These are phyloP conservation scores for Avena insularis DNA, from an alignment of 176 grass and related monocot genomes.

Conservation along the genomic window DNA sequence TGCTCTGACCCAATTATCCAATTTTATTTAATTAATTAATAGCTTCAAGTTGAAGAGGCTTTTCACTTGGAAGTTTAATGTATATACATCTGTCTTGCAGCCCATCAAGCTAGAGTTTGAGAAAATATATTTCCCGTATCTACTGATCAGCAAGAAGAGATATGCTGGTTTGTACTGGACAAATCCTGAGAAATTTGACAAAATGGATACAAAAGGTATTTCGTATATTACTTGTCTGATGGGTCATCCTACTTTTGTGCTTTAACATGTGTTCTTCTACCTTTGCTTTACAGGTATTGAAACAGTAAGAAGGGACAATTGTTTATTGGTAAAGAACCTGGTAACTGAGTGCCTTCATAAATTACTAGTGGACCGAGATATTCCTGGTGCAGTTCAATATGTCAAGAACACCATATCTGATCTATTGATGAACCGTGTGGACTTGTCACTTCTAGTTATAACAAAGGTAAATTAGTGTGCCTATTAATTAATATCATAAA, in stretches of 20 bases:
- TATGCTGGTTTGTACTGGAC: conserved; percentile 99
- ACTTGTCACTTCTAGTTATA: conserved; percentile 99
- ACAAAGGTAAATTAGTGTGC: conserved; percentile 70
- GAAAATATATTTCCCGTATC: conserved; percentile 93
- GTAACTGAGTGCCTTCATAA: conserved; percentile 98
- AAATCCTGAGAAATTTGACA: conserved; percentile 97
- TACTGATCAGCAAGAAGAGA: conserved; percentile 99
- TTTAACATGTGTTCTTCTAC: conserved; percentile 32
- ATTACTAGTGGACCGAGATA: conserved; percentile 86
- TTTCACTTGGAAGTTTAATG: neutral
- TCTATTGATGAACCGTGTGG: conserved; percentile 96
- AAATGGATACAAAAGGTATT: conserved; percentile 99
- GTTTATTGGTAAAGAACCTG: conserved; percentile 97
- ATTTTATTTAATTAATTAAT: conserved; percentile 17
- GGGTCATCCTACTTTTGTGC: conserved; percentile 19
- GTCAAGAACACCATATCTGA: conserved; percentile 99
- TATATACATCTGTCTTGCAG: conserved; percentile 48
- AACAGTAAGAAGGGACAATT: conserved; percentile 99
- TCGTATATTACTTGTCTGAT: conserved; percentile 30
- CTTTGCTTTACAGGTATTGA: conserved; percentile 73
- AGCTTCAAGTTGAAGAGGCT: neutral
- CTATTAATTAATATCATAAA: neutral
- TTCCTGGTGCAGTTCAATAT: conserved; percentile 94
- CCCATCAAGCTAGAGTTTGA: conserved; percentile 99
- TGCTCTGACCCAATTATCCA: neutral